Conservation (phyloP, 768 basidiomycete species). For the Lactarius quietus region DNA sequence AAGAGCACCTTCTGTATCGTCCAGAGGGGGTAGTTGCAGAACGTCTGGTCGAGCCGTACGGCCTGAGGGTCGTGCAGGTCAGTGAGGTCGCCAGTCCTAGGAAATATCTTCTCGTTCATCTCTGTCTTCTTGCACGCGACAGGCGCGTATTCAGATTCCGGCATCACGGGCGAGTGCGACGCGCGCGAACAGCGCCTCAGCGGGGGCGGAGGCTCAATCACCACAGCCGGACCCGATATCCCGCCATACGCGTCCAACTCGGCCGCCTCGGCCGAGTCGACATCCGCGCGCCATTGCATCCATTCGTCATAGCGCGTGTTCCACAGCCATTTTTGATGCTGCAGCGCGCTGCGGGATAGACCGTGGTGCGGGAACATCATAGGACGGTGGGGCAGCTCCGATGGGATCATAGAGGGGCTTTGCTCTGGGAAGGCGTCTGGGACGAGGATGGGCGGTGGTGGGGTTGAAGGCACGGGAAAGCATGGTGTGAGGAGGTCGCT, state of each 20-base stretch:
- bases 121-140: conserved; percentile 17
- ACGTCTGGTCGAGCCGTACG: conserved; percentile 55
- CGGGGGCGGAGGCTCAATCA: conserved; percentile 12
- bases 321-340: conserved; percentile 64
- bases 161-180: conserved; percentile 2
- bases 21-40: conserved; percentile 55
- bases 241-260: conserved; percentile 27
- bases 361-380: conserved; percentile 47
- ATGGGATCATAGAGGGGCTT: neutral
- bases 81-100: conserved; percentile 60
- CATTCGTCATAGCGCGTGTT: conserved; percentile 50
- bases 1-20: conserved; percentile 66
- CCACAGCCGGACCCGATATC: conserved; percentile 16
- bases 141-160: conserved; percentile 1
- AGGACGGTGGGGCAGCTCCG: conserved; percentile 9
- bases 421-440: conserved; percentile 19
- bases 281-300: conserved; percentile 36
- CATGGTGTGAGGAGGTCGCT: conserved; percentile 11
- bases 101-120: conserved; percentile 38
- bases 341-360: conserved; percentile 56
- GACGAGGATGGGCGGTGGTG: conserved; percentile 15
- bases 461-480: conserved; percentile 1
- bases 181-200: conserved; percentile 6
- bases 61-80: conserved; percentile 57
- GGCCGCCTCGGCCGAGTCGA: conserved; percentile 20